These are phyloP conservation scores for Jamesozyma spencerorum DNA, from an alignment of 805 yeast genomes.

Conservation along the genomic window DNA sequence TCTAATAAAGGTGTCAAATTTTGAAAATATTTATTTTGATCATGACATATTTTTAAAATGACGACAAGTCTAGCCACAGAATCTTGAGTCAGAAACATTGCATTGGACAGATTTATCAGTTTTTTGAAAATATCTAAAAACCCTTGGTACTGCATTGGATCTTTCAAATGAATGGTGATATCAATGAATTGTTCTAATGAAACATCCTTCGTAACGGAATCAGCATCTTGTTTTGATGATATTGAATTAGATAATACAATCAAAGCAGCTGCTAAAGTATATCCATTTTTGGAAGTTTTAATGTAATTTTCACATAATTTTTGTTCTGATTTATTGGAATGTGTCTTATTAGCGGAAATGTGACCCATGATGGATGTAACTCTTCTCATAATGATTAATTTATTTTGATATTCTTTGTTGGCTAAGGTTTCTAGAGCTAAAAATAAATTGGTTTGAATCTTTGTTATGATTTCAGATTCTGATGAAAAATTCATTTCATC, in stretches of 20 bases:
- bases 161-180: constrained; percentile 12
- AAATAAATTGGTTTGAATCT: constrained; percentile 15
- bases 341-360: constrained; percentile 20
- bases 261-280: constrained; percentile 19
- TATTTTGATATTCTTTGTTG: constrained; percentile 18
- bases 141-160: constrained; percentile 29
- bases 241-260: constrained; percentile 24
- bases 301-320: constrained; percentile 11
- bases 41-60: constrained; percentile 16
- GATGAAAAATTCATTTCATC: constrained; percentile 11
- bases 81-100: constrained; percentile 14
- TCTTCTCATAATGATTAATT: constrained; percentile 27
- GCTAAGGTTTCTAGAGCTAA: constrained; percentile 11
- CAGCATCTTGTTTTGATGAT: constrained; percentile 14
- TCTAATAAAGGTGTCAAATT: constrained; percentile 17
- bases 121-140: constrained; percentile 24
- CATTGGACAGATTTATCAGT: constrained; percentile 16
- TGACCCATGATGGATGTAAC: constrained; percentile 19
- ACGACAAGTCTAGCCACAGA: constrained; percentile 8
- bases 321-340: constrained; percentile 17
- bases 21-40: constrained; percentile 22
- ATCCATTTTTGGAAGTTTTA: constrained; percentile 10
- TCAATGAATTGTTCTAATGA: constrained; percentile 11
- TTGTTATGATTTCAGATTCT: constrained; percentile 1
- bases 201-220: constrained; percentile 8